A percentile compares a stretch with the other conserved stretches of the same genome.
These are phyloP conservation scores for Golubevia pallescens DNA, from an alignment of 1,284 basidiomycete genomes.

Conservation along the genomic window DNA sequence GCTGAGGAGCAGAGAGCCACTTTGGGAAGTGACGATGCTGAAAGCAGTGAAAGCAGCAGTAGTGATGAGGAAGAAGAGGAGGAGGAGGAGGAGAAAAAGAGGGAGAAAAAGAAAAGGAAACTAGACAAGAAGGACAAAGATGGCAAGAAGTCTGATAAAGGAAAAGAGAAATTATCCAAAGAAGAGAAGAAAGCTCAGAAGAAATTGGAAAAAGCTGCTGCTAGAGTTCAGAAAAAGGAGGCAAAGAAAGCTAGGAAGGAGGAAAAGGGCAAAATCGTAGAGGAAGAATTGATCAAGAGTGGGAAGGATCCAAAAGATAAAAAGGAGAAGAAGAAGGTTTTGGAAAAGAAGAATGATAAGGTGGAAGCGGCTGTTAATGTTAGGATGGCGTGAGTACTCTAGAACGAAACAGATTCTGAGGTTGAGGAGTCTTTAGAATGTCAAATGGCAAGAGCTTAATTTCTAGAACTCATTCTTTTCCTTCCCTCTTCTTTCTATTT, in stretches of 20 bases:
- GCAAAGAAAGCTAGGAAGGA: constrained; percentile 4
- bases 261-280: constrained; percentile 5
- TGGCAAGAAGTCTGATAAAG: constrained; percentile 18
- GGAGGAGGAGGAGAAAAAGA: neutral
- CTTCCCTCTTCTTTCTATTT: too few relatives aligned
- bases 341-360: neutral
- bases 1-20: constrained; percentile 1
- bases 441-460: too few relatives aligned
- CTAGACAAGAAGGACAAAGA: constrained; percentile 20
- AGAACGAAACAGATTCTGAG: too few relatives aligned
- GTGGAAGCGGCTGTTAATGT: too few relatives aligned
- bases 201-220: constrained; percentile 24
- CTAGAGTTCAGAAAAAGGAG: constrained; percentile 12
- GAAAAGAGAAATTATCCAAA: constrained; percentile 15
- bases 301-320: constrained; percentile 15
- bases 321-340: constrained; percentile 19
- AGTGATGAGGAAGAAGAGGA: constrained; percentile 3
- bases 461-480: too few relatives aligned
- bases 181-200: constrained; percentile 9
- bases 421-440: too few relatives aligned
- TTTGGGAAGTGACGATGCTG: constrained; percentile 6
- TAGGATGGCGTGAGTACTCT: too few relatives aligned
- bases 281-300: constrained; percentile 9
- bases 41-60: neutral
- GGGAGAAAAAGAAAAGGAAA: constrained; percentile 16